Base-by-base conservation (phyloP, 2,329 filamentous ascomycete genomes). In the Tricladium varicosporioides region DNA sequence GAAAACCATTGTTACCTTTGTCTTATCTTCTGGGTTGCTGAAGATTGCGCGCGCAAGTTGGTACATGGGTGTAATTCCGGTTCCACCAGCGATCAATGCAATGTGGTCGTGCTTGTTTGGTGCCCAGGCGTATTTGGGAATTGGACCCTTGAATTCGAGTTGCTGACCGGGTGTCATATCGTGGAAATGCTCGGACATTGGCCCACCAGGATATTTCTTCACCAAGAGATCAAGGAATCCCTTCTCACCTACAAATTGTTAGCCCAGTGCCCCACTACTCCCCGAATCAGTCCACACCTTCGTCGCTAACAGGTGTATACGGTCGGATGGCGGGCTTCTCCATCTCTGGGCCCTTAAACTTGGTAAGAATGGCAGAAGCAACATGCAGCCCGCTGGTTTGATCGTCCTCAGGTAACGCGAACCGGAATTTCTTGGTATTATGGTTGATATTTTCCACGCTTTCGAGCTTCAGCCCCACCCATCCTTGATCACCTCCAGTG, bases 31-130 rank as follows among this genome's bases (percentile, higher is more conserved):
- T 59, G 93, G 91, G 83, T 97, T 96, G 76, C 88, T 91, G 86
- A 97, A 96, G 77, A 99, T 96, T 71, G 87, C 83, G 61, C 91
- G 91, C 63, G 85, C 80, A 47, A 99, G 86, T 80, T 99, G 94
- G 81, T 90, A 97, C 93, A 97, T 97, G 66, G 94, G 94, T 10
- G 94, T 94, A 74, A 99, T 96, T 60, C 94, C 94, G 7, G 94
- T 97, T 63, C 94, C 94, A 68, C 94, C 94, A n/a, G 93, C 91
- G 62, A 99, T 83, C 64, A 93, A 80, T 42, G 84, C 87, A 67
- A 95, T 85, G 79, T 97, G 92, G 60, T 90, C 79, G 79, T 97
- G 92, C 84, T 96, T 97, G 83, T 97, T 97, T 65, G 87, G 71
- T 53, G 84, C 72, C 92, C 92, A 97, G 32, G 84, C 76, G 76